These are phyloP conservation scores for Candolleomyces aberdarensis DNA, from an alignment of 768 basidiomycete genomes.

Conservation along the genomic window DNA sequence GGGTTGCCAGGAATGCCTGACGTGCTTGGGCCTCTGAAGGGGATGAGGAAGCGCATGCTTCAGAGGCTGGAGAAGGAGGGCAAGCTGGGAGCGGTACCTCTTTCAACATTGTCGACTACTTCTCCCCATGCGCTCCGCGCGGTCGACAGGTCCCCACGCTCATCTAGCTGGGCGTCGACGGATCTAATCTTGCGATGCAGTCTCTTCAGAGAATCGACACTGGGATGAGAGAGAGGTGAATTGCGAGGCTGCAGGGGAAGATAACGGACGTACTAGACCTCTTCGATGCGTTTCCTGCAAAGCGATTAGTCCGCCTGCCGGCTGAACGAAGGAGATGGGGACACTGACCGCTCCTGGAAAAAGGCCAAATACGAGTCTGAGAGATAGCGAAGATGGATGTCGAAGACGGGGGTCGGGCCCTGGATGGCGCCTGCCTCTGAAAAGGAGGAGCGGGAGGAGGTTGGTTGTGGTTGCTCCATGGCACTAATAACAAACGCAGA, in stretches of 20 bases:
- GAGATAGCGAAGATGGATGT: slow-evolving; percentile 63
- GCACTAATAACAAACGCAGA: background rate
- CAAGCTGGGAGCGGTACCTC: slow-evolving; percentile 43
- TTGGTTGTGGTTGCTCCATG: slow-evolving; percentile 32
- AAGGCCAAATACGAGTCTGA: slow-evolving; percentile 78
- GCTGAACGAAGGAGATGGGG: background rate
- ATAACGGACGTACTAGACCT: slow-evolving; percentile 61
- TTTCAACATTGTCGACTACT: slow-evolving; percentile 79
- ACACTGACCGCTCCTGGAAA: slow-evolving; percentile 77
- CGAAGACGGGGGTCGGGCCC: slow-evolving; percentile 70
- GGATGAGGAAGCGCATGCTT: slow-evolving; percentile 3
- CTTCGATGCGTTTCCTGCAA: slow-evolving; percentile 77
- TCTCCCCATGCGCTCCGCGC: slow-evolving; percentile 79
- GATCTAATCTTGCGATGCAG: slow-evolving; percentile 70
- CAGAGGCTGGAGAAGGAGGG: slow-evolving; percentile 12
- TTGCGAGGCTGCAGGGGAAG: background rate
- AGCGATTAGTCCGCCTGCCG: slow-evolving; percentile 15
- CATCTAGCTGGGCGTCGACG: slow-evolving; percentile 70
- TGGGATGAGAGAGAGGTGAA: slow-evolving; percentile 24
- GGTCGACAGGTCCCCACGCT: slow-evolving; percentile 61
- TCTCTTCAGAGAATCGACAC: slow-evolving; percentile 70
- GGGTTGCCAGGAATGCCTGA: slow-evolving; percentile 71
- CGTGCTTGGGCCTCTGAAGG: slow-evolving; percentile 74
- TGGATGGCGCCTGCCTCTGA: slow-evolving; percentile 32
- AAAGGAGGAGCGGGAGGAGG: slow-evolving; percentile 38